Evolutionary conservation across 768 basidiomycete species (phyloP), one percentile per base, ranked within the genome.

Genomic region (Termitomyces sp.): DNA sequence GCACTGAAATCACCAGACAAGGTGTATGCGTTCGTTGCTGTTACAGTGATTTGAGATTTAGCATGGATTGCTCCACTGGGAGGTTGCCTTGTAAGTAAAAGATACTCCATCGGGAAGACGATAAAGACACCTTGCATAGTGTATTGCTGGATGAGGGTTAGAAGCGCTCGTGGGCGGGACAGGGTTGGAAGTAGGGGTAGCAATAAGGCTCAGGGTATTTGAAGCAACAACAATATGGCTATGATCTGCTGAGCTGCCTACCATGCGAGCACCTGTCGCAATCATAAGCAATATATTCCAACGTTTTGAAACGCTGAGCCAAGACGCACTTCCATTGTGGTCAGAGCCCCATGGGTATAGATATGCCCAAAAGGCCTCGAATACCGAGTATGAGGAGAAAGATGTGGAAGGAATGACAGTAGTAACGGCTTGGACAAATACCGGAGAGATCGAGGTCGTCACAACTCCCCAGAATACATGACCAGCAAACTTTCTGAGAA

Each of bases 341-440:
- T 77, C 76, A 32, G 74, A 74, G 6, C 77, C 77, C 77, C 77
- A 78, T 6, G 76, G 76, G 57, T 78, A 78, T 26, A 77, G 67
- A 59, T 78, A 77, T 24, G 66, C 66, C 75, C 75, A 78, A 58
- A 67, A 77, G 14, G 56, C 69, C 59, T 76, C 75, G 27, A 78
- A 70, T 6, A 66, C 65, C 4, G 75, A 64, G 54, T 70, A 69
- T 10, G 69, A 72, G n/a, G 69, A 71, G 61, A 78, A 76, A 4
- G 76, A 77, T 22, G 63, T 69, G 6, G 71, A 65, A 2, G 77
- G 77, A 20, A 78, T 76, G 43, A 75, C 72, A 0, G 74, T 75
- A 5, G 72, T 74, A 31, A 64, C 68, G 4, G 71, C 70, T 46
- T 64, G 58, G 20, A 65, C 68, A 12, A 63, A 50, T 13, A 59